Base-by-base conservation (phyloP, 768 basidiomycete species). In the Boletus insuetus region DNA sequence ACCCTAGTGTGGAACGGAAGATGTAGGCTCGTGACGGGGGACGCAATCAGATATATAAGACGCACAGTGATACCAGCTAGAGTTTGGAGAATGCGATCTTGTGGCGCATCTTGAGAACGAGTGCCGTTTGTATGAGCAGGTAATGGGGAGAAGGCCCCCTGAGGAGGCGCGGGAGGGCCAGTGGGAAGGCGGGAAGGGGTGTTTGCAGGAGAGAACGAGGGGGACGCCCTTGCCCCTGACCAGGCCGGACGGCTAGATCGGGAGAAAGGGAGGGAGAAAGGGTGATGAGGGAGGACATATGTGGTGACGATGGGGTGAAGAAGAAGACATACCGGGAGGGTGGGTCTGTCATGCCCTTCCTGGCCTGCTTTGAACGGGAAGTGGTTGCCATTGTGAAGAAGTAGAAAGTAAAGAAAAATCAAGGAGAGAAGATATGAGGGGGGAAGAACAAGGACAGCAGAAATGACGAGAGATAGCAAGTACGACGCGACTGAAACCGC, bases 31-130 rank as follows among this genome's bases (percentile, higher is more conserved):
- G 54, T 48, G 58, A 52, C 34, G 49, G n/a, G 41, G 14, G 32
- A 54, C 12, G 37, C 14, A 57, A 58, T 58, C 50, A 35, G 49
- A 54, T 26, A 55, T 53, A 50, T 46, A 54, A 56, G 45, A 80
- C 87, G 67, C 59, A 90, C 89, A 32, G 85, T 90, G 44, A 91
- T 75, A 49, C 87, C 89, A 46, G 84, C 73, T 26, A 91, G 78
- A 55, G 82, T 73, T 67, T 84, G 83, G 48, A 91, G 78, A 50
- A 83, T 69, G 55, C 82, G 81, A 73, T 85, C 83, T 66, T 81
- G 82, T 5, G 79, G 68, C 41, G 68, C 64, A 63, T 82, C 82
- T 57, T 75, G 65, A 52, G 77, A 69, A 54, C 74, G 69, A 53
- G 66, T 62, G 58, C 81, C 83, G 62, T 83, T 85, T 26, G 78